Conservation (phyloP, 169 alveolate species). For the Plasmodium knowlesi region DNA sequence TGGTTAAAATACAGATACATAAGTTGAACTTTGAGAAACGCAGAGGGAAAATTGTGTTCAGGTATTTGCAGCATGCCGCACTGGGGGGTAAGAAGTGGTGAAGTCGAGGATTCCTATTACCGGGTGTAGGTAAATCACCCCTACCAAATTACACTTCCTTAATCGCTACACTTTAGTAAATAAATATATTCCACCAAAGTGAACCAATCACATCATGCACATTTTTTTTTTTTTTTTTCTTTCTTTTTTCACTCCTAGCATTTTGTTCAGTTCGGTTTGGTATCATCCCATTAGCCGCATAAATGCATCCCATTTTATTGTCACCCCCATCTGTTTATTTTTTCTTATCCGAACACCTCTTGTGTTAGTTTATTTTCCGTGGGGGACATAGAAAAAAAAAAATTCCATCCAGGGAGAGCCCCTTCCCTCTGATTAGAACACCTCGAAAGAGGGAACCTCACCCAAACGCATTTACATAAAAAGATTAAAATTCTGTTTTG, state of each 20-base stretch:
- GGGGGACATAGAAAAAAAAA: not conserved
- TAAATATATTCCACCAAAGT: not conserved
- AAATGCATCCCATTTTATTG: not conserved
- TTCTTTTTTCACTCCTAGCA: not conserved
- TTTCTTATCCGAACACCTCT: not conserved
- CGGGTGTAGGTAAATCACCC: not conserved
- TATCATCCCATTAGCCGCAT: not conserved
- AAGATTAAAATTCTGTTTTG: not conserved
- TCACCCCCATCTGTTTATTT: not conserved
- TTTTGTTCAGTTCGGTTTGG: not conserved
- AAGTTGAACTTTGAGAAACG: constrained; percentile 69
- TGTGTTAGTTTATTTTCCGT: not conserved
- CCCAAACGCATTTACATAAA: not conserved
- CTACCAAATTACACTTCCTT: not conserved
- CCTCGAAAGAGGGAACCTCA: not conserved
- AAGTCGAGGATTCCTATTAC: not conserved
- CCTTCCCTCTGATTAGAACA: not conserved
- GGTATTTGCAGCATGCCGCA: constrained; percentile 49
- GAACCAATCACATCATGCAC: not conserved
- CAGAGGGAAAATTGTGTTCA: constrained; percentile 48
- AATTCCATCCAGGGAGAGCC: not conserved
- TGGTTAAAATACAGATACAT: constrained; percentile 55
- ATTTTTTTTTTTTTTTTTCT: no score
- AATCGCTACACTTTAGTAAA: not conserved
- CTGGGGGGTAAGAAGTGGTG: constrained; percentile 4